Percentiles rank a stretch among this genome's conserved stretches.
These are phyloP conservation scores for Ustilago xerochloae DNA, from an alignment of 1,284 basidiomycete genomes.

Conservation along the genomic window DNA sequence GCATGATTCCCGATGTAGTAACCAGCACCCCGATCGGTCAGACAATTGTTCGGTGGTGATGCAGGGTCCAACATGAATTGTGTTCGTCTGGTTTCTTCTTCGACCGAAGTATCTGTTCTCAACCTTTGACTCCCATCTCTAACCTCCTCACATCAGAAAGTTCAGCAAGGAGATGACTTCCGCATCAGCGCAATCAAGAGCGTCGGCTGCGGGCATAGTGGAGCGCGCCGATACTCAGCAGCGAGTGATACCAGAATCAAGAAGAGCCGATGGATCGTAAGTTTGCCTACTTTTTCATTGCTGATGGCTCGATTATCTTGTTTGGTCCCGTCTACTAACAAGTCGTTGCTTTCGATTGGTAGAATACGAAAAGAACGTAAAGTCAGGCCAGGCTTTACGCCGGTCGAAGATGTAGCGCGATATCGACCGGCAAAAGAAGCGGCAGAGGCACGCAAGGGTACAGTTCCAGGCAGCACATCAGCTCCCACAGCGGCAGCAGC, in stretches of 20 bases:
- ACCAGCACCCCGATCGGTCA: background rate
- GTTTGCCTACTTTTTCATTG: conserved; percentile 70
- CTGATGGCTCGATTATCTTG: too few species aligned
- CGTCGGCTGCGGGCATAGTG: conserved; percentile 81
- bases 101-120: background rate
- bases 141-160: background rate
- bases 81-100: background rate
- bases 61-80: conserved; percentile 19
- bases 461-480: conserved; percentile 10
- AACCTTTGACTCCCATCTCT: background rate
- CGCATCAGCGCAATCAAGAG: conserved; percentile 73
- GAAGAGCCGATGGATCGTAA: conserved; percentile 86
- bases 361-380: conserved; percentile 89
- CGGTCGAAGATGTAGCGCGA: conserved; percentile 87
- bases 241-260: conserved; percentile 86
- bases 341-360: background rate
- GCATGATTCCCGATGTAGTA: background rate
- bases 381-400: conserved; percentile 91
- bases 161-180: conserved; percentile 12
- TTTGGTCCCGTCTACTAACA: too few species aligned
- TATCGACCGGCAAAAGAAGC: conserved; percentile 73
- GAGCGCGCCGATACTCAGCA: conserved; percentile 84
- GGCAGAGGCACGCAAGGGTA: conserved; percentile 29
- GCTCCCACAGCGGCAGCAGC: background rate
- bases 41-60: conserved; percentile 1